These are phyloP conservation scores for Lodderomyces beijingensis DNA, from an alignment of 1,139 yeast species.

Conservation along the genomic window DNA sequence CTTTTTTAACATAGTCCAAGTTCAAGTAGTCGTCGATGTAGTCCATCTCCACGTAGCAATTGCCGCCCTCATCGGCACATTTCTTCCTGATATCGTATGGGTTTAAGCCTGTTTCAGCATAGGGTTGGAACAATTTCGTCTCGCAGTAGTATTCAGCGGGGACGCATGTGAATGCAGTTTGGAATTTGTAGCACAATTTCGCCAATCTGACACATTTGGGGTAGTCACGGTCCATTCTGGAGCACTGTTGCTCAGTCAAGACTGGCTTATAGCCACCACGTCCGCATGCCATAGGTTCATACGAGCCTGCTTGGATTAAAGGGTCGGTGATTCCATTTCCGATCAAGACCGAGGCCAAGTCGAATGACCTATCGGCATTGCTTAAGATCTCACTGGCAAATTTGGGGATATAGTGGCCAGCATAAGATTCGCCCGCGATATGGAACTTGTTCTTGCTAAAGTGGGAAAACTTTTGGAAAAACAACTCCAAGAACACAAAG, in stretches of 20 bases:
- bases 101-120: constrained; percentile 57
- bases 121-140: constrained; percentile 23
- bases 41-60: constrained; percentile 54
- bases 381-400: constrained; percentile 69
- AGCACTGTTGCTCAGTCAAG: constrained; percentile 58
- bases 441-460: constrained; percentile 61
- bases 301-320: constrained; percentile 60
- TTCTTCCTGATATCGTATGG: constrained; percentile 87
- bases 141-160: constrained; percentile 73
- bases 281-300: constrained; percentile 84
- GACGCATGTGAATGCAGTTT: constrained; percentile 82
- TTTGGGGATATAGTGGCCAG: constrained; percentile 82
- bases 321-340: constrained; percentile 87
- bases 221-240: constrained; percentile 45
- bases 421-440: constrained; percentile 85
- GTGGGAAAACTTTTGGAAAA: constrained; percentile 70
- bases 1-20: constrained; percentile 47
- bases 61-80: constrained; percentile 64
- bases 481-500: constrained; percentile 70
- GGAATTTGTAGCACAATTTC: constrained; percentile 71
- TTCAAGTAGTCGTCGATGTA: constrained; percentile 35
- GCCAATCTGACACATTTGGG: constrained; percentile 82
- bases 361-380: constrained; percentile 62
- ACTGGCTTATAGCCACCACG: constrained; percentile 72
- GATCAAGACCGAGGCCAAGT: constrained; percentile 66